Evolutionary conservation across 2,329 filamentous ascomycete genomes (phyloP).

Genomic region (Beauveria caledonica): DNA sequence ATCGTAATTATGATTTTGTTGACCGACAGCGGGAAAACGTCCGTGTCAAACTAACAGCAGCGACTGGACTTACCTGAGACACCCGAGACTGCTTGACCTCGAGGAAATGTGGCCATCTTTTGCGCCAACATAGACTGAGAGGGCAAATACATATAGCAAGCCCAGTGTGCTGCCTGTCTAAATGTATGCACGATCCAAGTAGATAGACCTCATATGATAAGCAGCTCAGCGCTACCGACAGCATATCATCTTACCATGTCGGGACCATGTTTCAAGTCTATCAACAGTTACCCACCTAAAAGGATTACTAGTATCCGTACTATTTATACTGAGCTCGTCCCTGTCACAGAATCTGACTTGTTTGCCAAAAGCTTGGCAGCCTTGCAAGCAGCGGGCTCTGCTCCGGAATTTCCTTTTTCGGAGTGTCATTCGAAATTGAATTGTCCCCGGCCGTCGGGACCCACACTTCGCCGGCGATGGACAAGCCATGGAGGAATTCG

Average conservation of each 20-base stretch:
- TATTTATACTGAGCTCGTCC: background rate
- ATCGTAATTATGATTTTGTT: background rate
- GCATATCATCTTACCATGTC: background rate
- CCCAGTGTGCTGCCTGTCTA: too few species aligned
- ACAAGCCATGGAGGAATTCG: background rate
- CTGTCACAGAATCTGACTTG: background rate
- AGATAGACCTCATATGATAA: background rate
- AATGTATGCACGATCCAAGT: too few species aligned
- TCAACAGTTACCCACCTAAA: background rate
- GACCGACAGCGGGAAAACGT: background rate
- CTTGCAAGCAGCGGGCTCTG: background rate
- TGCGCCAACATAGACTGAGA: too few species aligned
- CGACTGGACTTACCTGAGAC: too few species aligned
- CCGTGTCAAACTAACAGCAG: too few species aligned
- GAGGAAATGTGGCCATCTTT: too few species aligned
- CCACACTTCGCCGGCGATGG: background rate
- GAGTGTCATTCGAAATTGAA: constrained; percentile 1
- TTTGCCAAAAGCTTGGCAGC: background rate
- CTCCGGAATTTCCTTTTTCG: constrained; percentile 1
- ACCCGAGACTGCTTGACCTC: too few species aligned
- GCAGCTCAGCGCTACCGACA: background rate
- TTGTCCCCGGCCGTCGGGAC: background rate
- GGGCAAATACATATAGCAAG: too few species aligned
- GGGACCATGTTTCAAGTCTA: background rate
- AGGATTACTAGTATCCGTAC: too few species aligned